Conservation (phyloP, 2,329 filamentous ascomycete species). For the Penicillium olsonii region DNA sequence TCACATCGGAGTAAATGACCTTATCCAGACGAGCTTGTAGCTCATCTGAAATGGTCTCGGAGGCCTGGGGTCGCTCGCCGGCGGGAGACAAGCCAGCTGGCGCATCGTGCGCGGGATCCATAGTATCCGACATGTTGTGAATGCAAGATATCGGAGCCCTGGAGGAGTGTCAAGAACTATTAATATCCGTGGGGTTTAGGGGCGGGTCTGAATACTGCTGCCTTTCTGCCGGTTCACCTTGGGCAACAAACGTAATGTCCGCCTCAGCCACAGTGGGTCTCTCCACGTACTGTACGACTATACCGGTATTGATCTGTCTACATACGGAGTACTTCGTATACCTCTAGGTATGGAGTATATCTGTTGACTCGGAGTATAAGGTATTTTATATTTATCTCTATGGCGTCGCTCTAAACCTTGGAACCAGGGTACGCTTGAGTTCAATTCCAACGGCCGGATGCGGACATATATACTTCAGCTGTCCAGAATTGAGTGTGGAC, state of each 20-base stretch:
- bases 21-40: slow-evolving; percentile 43
- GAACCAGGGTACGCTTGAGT: too few species aligned
- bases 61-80: slow-evolving; percentile 24
- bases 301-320: too few species aligned
- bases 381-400: too few species aligned
- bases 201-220: slow-evolving; percentile 7
- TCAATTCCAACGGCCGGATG: too few species aligned
- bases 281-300: too few species aligned
- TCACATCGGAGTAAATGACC: slow-evolving; percentile 51
- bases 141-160: not conserved
- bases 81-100: slow-evolving; percentile 30
- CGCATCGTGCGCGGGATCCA: slow-evolving; percentile 32
- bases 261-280: slow-evolving; percentile 2
- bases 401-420: too few species aligned
- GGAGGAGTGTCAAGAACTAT: not conserved
- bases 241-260: not conserved
- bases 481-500: too few species aligned
- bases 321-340: too few species aligned
- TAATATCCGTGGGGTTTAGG: slow-evolving; percentile 5
- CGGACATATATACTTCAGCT: too few species aligned
- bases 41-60: slow-evolving; percentile 34
- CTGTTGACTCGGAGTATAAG: too few species aligned
- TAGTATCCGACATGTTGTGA: slow-evolving; percentile 32
- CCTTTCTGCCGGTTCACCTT: slow-evolving; percentile 3
- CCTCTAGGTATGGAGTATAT: too few species aligned